A percentile compares a stretch with the other conserved stretches of the same genome.
phyloP scores from a whole-genome alignment of 306 rosid genomes.

The Coriaria nepalensis region DNA sequence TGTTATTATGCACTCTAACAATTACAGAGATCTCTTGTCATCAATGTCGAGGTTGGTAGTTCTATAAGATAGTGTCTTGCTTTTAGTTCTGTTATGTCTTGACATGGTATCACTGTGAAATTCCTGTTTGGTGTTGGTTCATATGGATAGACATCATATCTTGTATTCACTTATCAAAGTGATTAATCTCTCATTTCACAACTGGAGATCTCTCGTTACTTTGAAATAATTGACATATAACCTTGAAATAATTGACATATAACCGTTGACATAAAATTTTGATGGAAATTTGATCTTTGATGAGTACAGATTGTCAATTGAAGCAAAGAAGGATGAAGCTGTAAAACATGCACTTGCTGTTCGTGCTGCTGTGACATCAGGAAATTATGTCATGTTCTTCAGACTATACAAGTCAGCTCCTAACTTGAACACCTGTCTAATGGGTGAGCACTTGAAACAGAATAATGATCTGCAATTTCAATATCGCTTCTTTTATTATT shows the following conservation, averaged over 20 bases:
- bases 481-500: background rate
- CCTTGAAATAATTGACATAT: too few relatives aligned
- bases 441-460: constrained; percentile 46
- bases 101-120: background rate
- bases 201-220: too few relatives aligned
- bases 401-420: constrained; percentile 88
- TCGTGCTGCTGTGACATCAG: constrained; percentile 85
- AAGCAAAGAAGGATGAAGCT: constrained; percentile 65
- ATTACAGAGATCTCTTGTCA: constrained; percentile 74
- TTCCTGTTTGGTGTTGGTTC: background rate
- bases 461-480: background rate
- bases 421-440: constrained; percentile 70
- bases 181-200: too few relatives aligned
- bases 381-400: constrained; percentile 73
- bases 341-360: constrained; percentile 93
- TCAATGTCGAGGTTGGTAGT: constrained; percentile 65
- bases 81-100: constrained; percentile 1
- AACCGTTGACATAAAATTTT: background rate
- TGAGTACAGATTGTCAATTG: constrained; percentile 49
- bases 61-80: background rate
- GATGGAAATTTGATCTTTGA: constrained; percentile 14
- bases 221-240: too few relatives aligned
- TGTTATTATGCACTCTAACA: constrained; percentile 81
- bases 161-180: too few relatives aligned
- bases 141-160: too few relatives aligned